Evolutionary conservation across 129 eudicot genomes (phyloP), one percentile per base, ranked within the genome.

Genomic region (Mikania micrantha): DNA sequence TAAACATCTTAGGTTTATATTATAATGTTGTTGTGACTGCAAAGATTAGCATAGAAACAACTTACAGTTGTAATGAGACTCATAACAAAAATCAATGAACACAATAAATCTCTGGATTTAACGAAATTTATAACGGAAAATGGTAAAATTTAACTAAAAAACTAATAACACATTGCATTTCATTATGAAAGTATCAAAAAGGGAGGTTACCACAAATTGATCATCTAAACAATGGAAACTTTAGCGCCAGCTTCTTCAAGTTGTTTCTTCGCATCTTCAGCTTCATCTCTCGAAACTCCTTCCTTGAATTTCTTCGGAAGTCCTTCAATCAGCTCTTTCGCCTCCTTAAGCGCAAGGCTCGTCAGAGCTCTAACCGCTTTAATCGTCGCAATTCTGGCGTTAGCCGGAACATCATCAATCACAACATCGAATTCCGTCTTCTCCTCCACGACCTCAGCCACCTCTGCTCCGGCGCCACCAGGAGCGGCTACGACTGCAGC

Each of bases 211-310:
- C 75, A 66, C 45, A 44, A 69, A 47, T 36, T 5, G 3, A 5
- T 34, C 64, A 40, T 16, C 71, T 84, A 91, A 69, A 71, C 91
- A 78, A 92, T 85, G 2, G 88, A 57, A 41, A 90, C 74, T 71
- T 93, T 88, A 34, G 96, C 96, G 4, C 98, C 98, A 34, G 98
- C 98, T 25, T 77, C 98, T 80, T 92, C 96, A 13, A 92, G 96
- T 75, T 88, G 96, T 70, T 92, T 92, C 81, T 92, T 88, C 16
- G 90, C 95, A 3, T 88, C 95, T 42, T 88, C 98, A 15, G 98
- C 98, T 36, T 93, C 98, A 9, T 93, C 96, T 64, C 70, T 88
- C 0, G 96, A 78, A 4, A 86, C 73, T 0, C 85, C 95, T 79
- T 93, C 98, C 77, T 84, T 88, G 15, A 93, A 80, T 59, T 93